Conservation (phyloP, 768 basidiomycete genomes). For the Pisolithus albus region DNA sequence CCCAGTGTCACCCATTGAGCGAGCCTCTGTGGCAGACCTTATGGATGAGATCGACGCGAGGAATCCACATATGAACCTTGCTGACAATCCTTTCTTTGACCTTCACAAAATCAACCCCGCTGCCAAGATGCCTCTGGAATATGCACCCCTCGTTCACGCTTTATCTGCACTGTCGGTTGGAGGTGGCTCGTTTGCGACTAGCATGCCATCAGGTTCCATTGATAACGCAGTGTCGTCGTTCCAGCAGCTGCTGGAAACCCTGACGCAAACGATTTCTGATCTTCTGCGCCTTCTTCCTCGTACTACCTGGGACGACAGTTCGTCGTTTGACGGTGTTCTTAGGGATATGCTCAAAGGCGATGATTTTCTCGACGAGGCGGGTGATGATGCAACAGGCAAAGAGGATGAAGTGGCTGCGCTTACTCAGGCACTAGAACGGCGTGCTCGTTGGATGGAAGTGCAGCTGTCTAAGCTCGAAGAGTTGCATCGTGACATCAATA, state of each 20-base stretch:
- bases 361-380: conserved; percentile 73
- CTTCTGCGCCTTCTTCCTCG: conserved; percentile 77
- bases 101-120: conserved; percentile 61
- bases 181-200: conserved; percentile 71
- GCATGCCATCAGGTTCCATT: conserved; percentile 81
- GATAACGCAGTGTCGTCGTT: conserved; percentile 87
- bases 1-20: conserved; percentile 35
- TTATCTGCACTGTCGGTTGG: conserved; percentile 81
- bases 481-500: conserved; percentile 85
- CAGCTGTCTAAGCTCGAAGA: conserved; percentile 85
- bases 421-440: conserved; percentile 76
- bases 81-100: conserved; percentile 73
- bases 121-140: conserved; percentile 76
- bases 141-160: conserved; percentile 80
- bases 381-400: conserved; percentile 55
- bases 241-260: conserved; percentile 80
- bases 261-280: conserved; percentile 87
- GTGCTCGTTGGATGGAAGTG: conserved; percentile 92
- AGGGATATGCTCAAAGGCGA: conserved; percentile 87
- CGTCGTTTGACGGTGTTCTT: conserved; percentile 79
- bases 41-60: conserved; percentile 59
- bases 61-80: conserved; percentile 57
- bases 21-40: conserved; percentile 53
- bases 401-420: conserved; percentile 83
- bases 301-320: conserved; percentile 86